Base-by-base conservation (phyloP, 177 flowering plant genomes). In the Vitis hybrid region DNA sequence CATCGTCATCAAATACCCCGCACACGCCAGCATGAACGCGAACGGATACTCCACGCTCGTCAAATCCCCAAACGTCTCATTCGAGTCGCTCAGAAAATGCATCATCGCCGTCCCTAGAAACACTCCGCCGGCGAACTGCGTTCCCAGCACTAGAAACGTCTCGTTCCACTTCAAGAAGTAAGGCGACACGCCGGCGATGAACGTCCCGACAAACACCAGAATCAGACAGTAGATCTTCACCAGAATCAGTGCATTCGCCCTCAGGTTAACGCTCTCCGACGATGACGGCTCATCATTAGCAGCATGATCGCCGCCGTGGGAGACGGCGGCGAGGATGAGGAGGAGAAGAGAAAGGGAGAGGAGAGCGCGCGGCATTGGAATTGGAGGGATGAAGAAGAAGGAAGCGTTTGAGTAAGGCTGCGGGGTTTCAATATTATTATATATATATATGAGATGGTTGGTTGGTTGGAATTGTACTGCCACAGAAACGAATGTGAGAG, bases 81-180 rank as follows among this genome's bases (percentile, higher is more conserved):
- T 81, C 3, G 97, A 74, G 72, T 91, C 93, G 14, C 89, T 83
- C 70, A 92, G 65, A 61, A 88, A 90, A 71, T 92, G 97, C 90
- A 92, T 92, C 79, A 91, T 3, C 10, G 93, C 91, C 23, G 97
- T 92, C 17, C 89, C 93, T 50, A 92, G 57, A 67, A 92, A 90
- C 65, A 91, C 92, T 10, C 97, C 94, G 14, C 95, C 94, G 7
- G 96, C 92, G 62, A 92, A 92, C 66, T 92, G 95, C 4, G 94
- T 92, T 1, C 97, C 95, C 48, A 88, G 26, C 19, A 85, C 79
- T 68, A 90, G 69, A 66, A 89, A 89, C 26, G 82, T 84, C 69
- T 90, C 91, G 68, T 84, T 83, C 97, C 95, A 92, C 72, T 86
- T 89, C 65, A 89, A 23, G 64, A 92, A 86, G 60, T 81, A 92